Evolutionary conservation across 2,329 filamentous ascomycete genomes (phyloP).

Genomic region (Phialemoniopsis sp.): DNA sequence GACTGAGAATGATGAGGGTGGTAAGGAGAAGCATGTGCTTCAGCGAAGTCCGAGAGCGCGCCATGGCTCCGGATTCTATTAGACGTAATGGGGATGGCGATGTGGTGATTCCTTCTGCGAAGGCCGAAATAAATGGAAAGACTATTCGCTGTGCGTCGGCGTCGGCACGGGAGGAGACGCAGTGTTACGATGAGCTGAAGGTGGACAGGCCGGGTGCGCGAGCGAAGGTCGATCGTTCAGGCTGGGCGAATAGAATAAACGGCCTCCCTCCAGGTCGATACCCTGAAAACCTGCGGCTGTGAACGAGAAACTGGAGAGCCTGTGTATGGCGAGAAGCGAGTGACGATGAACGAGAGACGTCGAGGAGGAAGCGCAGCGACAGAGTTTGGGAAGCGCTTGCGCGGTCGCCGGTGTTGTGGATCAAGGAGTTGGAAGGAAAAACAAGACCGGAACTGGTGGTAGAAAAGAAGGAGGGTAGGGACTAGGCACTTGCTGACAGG

Average conservation of each 20-base stretch:
- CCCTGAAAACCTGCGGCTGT: too few species aligned
- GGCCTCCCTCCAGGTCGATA: too few species aligned
- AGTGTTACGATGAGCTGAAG: too few species aligned
- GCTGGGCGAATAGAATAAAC: too few species aligned
- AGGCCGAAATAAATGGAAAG: neutral
- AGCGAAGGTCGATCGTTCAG: too few species aligned
- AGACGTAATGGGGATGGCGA: neutral
- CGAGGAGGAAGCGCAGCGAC: too few species aligned
- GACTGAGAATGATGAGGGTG: constrained; percentile 15
- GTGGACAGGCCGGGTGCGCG: too few species aligned
- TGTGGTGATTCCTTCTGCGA: neutral
- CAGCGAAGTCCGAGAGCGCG: constrained; percentile 19
- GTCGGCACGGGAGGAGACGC: too few species aligned
- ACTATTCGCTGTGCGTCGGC: neutral
- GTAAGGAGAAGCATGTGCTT: constrained; percentile 26
- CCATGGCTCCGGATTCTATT: constrained; percentile 15
- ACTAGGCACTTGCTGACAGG: neutral
- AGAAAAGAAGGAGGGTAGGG: constrained; percentile 5
- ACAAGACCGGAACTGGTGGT: neutral
- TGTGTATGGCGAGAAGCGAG: too few species aligned
- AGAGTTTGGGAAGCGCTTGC: neutral
- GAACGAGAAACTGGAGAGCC: too few species aligned
- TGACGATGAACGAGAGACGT: too few species aligned
- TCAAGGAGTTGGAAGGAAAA: neutral
- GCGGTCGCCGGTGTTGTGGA: neutral